Evolutionary conservation across 352 stramenopile genomes (phyloP), one percentile per base, ranked within the genome.

Genomic region (Sclerospora graminicola): DNA sequence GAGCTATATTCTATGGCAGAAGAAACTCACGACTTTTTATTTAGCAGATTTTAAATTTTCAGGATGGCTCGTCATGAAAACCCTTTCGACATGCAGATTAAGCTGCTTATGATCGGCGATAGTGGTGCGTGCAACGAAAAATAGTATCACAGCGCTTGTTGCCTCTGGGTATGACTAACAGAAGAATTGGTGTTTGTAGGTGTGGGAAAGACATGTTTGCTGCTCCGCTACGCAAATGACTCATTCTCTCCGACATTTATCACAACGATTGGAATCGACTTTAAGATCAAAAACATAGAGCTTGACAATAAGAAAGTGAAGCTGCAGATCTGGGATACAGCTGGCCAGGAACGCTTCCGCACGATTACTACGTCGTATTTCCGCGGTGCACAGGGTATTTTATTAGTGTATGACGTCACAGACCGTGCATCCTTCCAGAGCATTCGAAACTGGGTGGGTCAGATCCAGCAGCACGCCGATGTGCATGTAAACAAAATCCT

Each of bases 291-390:
- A 58, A 91, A 91, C 61, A 90, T 95, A 67, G 76, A 92, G 48
- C 59, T 94, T 41, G 93, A 98, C 66, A 94, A 80, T 45, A 98
- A 98, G 69, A 95, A 95, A 48, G 94, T 99, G 60, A 98, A 98
- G 68, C 75, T 99, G 31, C 92, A 97, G 71, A 98, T 99, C 57
- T 98, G 94, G 96, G 96, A 99, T 60, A 99, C 96, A 23, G 95
- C 96, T 24, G 95, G 96, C 24, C 95, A 99, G 71, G 95, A 99
- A 67, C 91, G 95, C 48, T 99, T 98, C 74, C 94, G 95, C 42
- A 98, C 94, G 41, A 99, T 99, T 64, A 99, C 96, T 54, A 98
- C 89, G 39, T 97, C 95, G 26, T 99, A 99, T 60, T 99, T 99
- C 61, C 89, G 96, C 47, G 96, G 96, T 34, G 95, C 96, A 14